These are phyloP conservation scores for Coelastrella sp. DNA, from an alignment of 139 green algal genomes.

Conservation along the genomic window DNA sequence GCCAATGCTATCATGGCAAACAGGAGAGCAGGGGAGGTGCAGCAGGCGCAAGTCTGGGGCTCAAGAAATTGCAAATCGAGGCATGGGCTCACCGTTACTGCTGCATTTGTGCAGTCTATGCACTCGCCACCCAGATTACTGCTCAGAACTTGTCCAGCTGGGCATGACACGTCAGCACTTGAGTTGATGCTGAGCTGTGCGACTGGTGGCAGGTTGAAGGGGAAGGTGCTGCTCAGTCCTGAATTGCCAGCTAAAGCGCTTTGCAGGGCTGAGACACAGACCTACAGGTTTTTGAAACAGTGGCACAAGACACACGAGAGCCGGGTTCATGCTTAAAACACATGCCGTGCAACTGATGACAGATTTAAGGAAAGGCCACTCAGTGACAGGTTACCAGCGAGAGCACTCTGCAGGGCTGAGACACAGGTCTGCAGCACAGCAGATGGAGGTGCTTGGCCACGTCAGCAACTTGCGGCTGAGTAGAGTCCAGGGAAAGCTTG, in stretches of 20 bases:
- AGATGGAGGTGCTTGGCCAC: too few relatives aligned
- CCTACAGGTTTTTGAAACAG: not conserved
- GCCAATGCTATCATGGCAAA: too few relatives aligned
- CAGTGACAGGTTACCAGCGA: too few relatives aligned
- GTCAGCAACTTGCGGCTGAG: too few relatives aligned
- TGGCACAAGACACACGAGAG: not conserved
- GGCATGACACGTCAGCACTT: not conserved
- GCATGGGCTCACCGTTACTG: not conserved
- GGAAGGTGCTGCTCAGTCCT: not conserved
- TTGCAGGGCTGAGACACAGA: not conserved
- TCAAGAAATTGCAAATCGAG: too few relatives aligned
- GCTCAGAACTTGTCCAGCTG: not conserved
- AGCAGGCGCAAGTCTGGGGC: too few relatives aligned
- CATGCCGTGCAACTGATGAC: not conserved
- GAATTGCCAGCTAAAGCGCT: not conserved
- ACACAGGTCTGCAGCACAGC: too few relatives aligned
- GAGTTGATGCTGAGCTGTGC: not conserved
- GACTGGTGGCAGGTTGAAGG: constrained; percentile 11
- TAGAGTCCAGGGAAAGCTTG: too few relatives aligned
- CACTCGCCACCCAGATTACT: not conserved
- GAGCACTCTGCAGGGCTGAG: too few relatives aligned
- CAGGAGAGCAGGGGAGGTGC: too few relatives aligned
- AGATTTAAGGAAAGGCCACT: too few relatives aligned
- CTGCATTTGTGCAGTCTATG: constrained; percentile 24
- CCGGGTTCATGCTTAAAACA: not conserved